Evolutionary conservation across 2,329 filamentous ascomycete genomes (phyloP).

Genomic region (Ophiostoma tasmaniense): DNA sequence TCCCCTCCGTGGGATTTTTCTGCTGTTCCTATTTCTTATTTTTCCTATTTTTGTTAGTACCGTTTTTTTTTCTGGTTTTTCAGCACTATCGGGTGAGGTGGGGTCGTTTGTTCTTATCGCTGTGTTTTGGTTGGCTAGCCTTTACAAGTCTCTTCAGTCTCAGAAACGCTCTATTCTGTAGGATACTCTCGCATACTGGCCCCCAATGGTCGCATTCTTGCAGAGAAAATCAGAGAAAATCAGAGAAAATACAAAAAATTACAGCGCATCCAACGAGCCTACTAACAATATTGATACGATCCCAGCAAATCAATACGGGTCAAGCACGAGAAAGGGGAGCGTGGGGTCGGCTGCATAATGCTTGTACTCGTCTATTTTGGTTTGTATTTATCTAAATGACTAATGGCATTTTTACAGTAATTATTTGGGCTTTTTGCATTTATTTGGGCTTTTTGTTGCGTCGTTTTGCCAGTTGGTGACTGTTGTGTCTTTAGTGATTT

Average conservation of each 20-base stretch:
- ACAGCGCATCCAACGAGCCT: background rate
- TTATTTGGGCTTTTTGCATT: background rate
- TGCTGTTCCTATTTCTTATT: background rate
- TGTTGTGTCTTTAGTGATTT: background rate
- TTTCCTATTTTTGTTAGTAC: background rate
- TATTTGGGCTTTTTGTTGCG: background rate
- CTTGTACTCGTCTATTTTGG: too few relatives aligned
- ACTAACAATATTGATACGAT: background rate
- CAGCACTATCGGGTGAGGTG: conserved; percentile 3
- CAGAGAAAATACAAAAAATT: background rate
- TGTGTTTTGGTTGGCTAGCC: background rate
- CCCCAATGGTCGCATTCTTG: too few relatives aligned
- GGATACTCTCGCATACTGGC: too few relatives aligned
- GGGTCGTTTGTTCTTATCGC: background rate
- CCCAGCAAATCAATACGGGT: background rate
- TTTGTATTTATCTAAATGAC: too few relatives aligned
- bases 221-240: too few relatives aligned
- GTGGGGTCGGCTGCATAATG: background rate
- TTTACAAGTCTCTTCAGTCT: too few relatives aligned
- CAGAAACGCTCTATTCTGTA: too few relatives aligned
- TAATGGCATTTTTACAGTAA: too few relatives aligned
- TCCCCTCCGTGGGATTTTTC: conserved; percentile 5
- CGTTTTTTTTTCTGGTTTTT: background rate
- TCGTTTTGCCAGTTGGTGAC: too few relatives aligned
- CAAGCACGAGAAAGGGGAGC: background rate